Evolutionary conservation across 2,329 filamentous ascomycete species (phyloP), one percentile per base, ranked within the genome.

Genomic region (Colletotrichum trifolii): DNA sequence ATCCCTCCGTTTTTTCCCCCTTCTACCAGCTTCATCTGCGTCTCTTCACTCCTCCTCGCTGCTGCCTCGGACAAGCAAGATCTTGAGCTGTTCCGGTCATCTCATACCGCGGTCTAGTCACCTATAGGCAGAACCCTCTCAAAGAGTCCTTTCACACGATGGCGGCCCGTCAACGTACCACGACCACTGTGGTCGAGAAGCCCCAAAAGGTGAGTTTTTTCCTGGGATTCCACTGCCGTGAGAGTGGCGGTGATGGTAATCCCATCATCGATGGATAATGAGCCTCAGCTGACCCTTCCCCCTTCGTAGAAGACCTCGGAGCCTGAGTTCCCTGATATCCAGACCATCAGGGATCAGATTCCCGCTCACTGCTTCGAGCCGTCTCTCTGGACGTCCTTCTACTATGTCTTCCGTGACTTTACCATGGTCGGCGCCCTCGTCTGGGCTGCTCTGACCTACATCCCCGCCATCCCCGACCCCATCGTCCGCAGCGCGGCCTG

Each of bases 341-440:
- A 81, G 72, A 80, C 80, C 52, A 76, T 83, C 68, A 74, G 79
- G 55, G 77, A 82, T 70, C 83, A 86, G 55, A 89, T 90, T 68
- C 87, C 87, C 34, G 76, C 82, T 13, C 82, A 89, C 73, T 90
- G 87, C 81, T 89, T 89, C 76, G 74, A 87, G 73, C 83, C 85
- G 4, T 84, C 84, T 35, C 78, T 82, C 52, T 67, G 77, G 68
- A 81, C 76, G 39, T 88, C 85, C 8, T 76, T 85, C 71, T 77
- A 78, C 71, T 89, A 89, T 74, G 77, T 89, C 67, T 76, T 81
- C 67, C 84, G 87, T 65, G 87, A 89, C 74, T 74, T 85, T 63
- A 67, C 79, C 71, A 81, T 87, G 74, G 80, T 83, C 65, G 73
- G 73, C 33, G 73, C 75, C 46, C 79, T 89, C 54, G 79, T 78